These are phyloP conservation scores for Cunninghamia lanceolata DNA, from an alignment of 75 land plant species.

Conservation along the genomic window DNA sequence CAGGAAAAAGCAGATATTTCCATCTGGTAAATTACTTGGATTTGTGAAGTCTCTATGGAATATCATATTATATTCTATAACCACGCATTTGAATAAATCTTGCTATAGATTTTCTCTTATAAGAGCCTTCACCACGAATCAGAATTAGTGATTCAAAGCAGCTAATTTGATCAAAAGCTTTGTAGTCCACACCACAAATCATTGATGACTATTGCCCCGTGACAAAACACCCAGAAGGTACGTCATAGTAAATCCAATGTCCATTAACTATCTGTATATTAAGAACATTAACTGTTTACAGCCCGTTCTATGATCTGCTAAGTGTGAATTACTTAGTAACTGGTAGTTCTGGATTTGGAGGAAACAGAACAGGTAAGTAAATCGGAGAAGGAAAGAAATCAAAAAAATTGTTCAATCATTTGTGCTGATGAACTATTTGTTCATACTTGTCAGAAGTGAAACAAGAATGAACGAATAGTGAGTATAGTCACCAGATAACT, in stretches of 20 bases:
- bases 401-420: neutral
- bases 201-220: no score
- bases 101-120: neutral
- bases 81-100: neutral
- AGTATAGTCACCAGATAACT: neutral
- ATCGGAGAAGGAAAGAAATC: neutral
- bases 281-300: neutral
- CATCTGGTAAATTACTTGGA: neutral
- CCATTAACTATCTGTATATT: neutral
- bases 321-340: neutral
- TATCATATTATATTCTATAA: neutral
- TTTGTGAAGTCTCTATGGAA: neutral
- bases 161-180: neutral
- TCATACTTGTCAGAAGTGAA: neutral
- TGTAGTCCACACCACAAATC: neutral
- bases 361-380: neutral
- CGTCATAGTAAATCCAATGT: neutral
- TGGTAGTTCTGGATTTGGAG: neutral
- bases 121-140: neutral
- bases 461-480: neutral
- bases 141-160: neutral
- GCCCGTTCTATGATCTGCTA: neutral
- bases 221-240: neutral
- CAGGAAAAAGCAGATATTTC: neutral
- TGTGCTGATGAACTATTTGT: neutral